phyloP scores from a whole-genome alignment of 192 early-diverging fungal genomes.

The Coemansia sp. region DNA sequence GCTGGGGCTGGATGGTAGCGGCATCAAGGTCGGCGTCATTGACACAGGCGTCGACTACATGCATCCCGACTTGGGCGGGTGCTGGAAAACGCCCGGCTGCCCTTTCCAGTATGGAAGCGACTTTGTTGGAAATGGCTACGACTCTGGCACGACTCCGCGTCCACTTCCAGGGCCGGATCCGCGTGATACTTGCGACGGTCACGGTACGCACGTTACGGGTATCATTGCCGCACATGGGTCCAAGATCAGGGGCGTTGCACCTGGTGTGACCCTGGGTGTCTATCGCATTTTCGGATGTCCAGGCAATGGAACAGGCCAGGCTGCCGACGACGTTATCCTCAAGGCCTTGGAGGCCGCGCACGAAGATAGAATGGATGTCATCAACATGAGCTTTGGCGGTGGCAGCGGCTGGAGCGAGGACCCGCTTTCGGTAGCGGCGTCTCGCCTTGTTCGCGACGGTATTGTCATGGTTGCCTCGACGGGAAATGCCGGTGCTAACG shows the following conservation, averaged over 20 bases:
- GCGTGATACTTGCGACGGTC: conserved; percentile 64
- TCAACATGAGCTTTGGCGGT: conserved; percentile 85
- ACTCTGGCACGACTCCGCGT: conserved; percentile 35
- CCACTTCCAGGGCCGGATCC: conserved; percentile 60
- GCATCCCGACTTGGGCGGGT: conserved; percentile 55
- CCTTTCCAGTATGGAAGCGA: conserved; percentile 65
- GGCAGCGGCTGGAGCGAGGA: conserved; percentile 64
- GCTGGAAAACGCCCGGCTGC: conserved; percentile 62
- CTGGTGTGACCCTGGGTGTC: conserved; percentile 73
- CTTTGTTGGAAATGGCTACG: conserved; percentile 62
- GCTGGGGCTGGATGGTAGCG: conserved; percentile 64
- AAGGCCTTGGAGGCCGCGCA: conserved; percentile 74
- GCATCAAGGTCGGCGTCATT: conserved; percentile 57
- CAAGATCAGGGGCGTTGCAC: conserved; percentile 79
- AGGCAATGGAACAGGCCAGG: conserved; percentile 61
- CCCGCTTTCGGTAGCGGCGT: conserved; percentile 64
- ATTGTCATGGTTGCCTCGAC: conserved; percentile 63
- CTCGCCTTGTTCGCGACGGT: conserved; percentile 41
- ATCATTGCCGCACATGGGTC: conserved; percentile 75
- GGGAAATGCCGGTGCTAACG: conserved; percentile 69
- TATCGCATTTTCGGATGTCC: conserved; percentile 86
- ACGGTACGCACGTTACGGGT: conserved; percentile 69
- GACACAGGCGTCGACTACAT: conserved; percentile 59
- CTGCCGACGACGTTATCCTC: conserved; percentile 73
- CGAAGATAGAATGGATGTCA: conserved; percentile 73